Conservation (phyloP, 176 grass and related monocot species). For the Thinopyrum elongatum region DNA sequence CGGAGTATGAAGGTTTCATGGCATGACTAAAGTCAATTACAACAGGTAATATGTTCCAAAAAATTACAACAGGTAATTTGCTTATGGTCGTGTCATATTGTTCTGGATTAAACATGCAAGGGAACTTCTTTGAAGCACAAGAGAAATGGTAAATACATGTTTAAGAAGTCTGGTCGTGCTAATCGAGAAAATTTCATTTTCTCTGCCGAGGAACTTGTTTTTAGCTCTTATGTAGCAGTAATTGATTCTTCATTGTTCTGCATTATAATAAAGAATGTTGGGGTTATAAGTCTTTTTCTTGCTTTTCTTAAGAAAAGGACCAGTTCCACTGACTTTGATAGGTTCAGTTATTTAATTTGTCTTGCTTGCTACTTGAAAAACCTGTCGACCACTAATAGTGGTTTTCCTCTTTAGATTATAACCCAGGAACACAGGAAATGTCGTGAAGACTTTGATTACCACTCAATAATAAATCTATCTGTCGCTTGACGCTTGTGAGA, state of each 20-base stretch:
- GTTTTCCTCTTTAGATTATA: conserved; percentile 58
- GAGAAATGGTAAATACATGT: neutral
- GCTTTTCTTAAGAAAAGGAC: neutral
- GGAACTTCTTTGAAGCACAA: neutral
- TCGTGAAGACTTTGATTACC: conserved; percentile 91
- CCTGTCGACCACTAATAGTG: neutral
- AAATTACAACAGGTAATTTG: conserved; percentile 68
- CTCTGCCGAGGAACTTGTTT: neutral
- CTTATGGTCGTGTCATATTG: neutral
- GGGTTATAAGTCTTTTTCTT: neutral
- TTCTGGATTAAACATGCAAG: neutral
- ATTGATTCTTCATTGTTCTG: neutral
- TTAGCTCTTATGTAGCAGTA: conserved; percentile 13
- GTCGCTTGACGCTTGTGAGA: conserved; percentile 75
- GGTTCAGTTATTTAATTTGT: neutral
- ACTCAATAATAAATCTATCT: conserved; percentile 79
- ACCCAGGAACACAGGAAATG: conserved; percentile 87
- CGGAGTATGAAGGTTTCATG: conserved; percentile 55
- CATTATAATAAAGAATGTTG: neutral
- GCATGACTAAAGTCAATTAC: conserved; percentile 57
- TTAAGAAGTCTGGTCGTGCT: neutral
- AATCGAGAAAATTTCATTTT: neutral
- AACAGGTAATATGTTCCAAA: no score
- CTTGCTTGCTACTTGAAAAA: conserved; percentile 21
- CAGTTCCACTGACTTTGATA: conserved; percentile 9